Evolutionary conservation across 2,329 filamentous ascomycete species (phyloP), one percentile per base, ranked within the genome.

Genomic region (Ophiostoma sp.): DNA sequence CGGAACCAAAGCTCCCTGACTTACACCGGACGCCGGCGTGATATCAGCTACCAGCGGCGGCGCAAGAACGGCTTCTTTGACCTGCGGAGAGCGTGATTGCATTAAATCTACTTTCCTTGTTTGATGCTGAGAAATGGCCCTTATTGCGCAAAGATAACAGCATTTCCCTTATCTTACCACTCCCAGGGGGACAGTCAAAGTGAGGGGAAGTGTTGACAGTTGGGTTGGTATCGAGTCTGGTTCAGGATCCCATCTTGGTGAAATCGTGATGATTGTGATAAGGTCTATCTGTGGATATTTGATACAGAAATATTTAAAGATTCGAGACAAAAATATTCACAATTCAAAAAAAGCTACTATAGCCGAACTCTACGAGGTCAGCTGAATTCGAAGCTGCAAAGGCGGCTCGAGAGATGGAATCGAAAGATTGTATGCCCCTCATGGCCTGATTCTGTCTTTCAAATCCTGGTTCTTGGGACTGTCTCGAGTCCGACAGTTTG

Each of bases 21-120:
- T 69, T 69, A 69, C 45, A 69, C 25, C 42, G 45, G 63, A 2
- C 25, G 39, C 17, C 15, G 64, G 28, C 9, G 42, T 55, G 31
- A 48, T 52, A 55, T 55, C 66, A 69, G 66, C 66, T 55, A 39
- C 45, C 66, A 69, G 48, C 50, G 8, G 19, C 61, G 42, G 64
- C 11, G 42, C 6, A 6, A 4, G 17, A 15, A 33, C 28, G 42
- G 39, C 15, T 50, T 68, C 64, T 48, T 68, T 68, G 25, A 33
- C 15, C 0, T 7, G 15, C 2, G 12, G 39, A 6, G 15, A 50
- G 33, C 33, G 0, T 48, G 17, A 66, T 48, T 31, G 6, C 36
- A 17, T 45, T 19, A 25, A 28, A 45, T 19, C n/a, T 61, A 19
- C 55, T 42, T 64, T 11, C 11, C 17, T 15, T 42, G n/a, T 28